Evolutionary conservation across 208 protist genomes (phyloP), one percentile per base, ranked within the genome.

Genomic region (Wallacemonas sp.): DNA sequence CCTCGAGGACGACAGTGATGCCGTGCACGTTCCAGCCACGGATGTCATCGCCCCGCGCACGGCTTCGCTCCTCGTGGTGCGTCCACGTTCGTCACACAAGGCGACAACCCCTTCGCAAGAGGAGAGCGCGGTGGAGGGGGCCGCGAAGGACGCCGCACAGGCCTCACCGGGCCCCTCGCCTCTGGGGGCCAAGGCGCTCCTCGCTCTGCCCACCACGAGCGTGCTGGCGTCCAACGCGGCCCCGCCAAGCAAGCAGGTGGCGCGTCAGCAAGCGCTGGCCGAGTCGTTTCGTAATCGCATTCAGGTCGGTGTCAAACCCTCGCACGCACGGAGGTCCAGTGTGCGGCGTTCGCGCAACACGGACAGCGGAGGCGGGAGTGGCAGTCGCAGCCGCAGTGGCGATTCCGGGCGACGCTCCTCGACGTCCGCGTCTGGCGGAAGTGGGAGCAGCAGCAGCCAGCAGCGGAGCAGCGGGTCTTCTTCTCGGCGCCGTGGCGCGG

Each of bases 221-320:
- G 44, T n/a, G 55, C n/a, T n/a, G n/a, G n/a, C n/a, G n/a, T n/a
- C n/a, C n/a, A n/a, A n/a, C n/a, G n/a, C n/a, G n/a, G n/a, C n/a
- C n/a, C n/a, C n/a, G n/a, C n/a, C n/a, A n/a, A 54, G 19, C 38
- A 65, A 65, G 41, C 60, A n/a, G 3, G 50, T 21, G 3, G 50
- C 55, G 9, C 55, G 55, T 3, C 37, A 62, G 55, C 55, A 62
- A 29, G 55, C 34, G 15, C 34, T 62, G 10, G 55, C 55, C 5
- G 39, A 62, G 12, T 81, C 75, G 17, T 81, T 76, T 27, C 69
- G 70, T 32, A 64, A 65, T 34, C 75, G 75, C 62, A 81, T 81
- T 33, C 75, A 81, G 39, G 48, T 68, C 2, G 75, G 75, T 10
- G 65, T 72, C 50, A 58, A 19, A 63, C 55, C 6, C 44, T 57